Evolutionary conservation across 2,329 filamentous ascomycete species (phyloP).

Genomic region (Diaporthe batatas): DNA sequence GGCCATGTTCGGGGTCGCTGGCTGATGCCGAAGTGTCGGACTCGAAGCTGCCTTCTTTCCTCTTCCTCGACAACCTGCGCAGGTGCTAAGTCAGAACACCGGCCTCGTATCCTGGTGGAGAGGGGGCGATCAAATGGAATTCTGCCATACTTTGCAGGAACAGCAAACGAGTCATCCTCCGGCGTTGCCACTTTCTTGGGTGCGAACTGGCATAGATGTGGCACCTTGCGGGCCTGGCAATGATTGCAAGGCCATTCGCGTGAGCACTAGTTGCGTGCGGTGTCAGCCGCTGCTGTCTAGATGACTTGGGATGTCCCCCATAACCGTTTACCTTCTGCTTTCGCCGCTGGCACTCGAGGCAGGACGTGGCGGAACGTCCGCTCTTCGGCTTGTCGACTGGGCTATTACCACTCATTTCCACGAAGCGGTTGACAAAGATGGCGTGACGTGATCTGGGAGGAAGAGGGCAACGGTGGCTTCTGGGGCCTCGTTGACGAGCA

Average conservation of each 20-base stretch:
- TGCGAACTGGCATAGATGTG: conserved; percentile 62
- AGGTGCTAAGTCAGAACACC: conserved; percentile 2
- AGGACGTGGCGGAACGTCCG: conserved; percentile 49
- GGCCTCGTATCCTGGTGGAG: not conserved
- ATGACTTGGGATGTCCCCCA: not conserved
- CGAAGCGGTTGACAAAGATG: too few species aligned
- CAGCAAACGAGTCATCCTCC: conserved; percentile 37
- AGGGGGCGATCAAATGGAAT: too few species aligned
- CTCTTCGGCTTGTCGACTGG: conserved; percentile 40
- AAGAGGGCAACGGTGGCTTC: not conserved
- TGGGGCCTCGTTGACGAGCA: not conserved
- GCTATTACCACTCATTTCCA: conserved; percentile 26
- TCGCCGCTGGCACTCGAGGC: conserved; percentile 62
- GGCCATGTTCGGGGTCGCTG: conserved; percentile 34
- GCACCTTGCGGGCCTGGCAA: conserved; percentile 60
- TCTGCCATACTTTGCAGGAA: conserved; percentile 31
- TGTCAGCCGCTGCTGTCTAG: conserved; percentile 19
- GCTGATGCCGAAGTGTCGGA: conserved; percentile 39
- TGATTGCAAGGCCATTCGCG: conserved; percentile 65
- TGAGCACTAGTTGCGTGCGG: conserved; percentile 55
- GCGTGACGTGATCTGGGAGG: not conserved
- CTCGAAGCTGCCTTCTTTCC: conserved; percentile 43
- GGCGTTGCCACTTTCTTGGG: conserved; percentile 49
- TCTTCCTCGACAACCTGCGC: conserved; percentile 45
- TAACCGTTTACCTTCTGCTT: conserved; percentile 60